Evolutionary conservation across 345 rosid species (phyloP), one percentile per base, ranked within the genome.

Genomic region (thale cress (Arabidopsis thaliana)): DNA sequence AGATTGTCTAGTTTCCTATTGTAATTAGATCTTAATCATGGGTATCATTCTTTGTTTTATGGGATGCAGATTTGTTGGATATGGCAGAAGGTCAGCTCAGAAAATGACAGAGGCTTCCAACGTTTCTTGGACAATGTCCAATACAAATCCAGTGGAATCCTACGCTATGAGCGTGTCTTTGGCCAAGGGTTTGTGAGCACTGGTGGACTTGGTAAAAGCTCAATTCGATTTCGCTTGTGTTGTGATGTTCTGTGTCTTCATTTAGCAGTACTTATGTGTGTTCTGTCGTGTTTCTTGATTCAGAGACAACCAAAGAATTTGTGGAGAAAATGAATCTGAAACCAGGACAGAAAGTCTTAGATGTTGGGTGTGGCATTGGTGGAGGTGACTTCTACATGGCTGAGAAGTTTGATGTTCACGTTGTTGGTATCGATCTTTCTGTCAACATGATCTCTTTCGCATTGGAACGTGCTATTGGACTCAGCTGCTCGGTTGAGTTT

Each of bases 351-450:
- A 96, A 87, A 79, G 97, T 96, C 73, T 84, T 96, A 10, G 99
- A 96, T 86, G 98, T 93, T 80, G 99, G 99, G 42, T 93, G 99
- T 78, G 99, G 99, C 67, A 96, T 93, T 37, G 99, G 99, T 9
- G 99, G 99, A 80, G 97, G 99, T 52, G 96, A 91, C 82, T 96
- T 96, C 83, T 96, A 91, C 84, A 96, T 93, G 97, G 98, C 98
- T 61, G 87, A 93, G 80, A 83, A 84, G 13, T 96, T 86, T 41
- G 95, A 86, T 73, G 97, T 89, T 12, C 85, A 91, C 78, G 97
- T 96, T 71, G 82, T 87, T 38, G 98, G 99, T 75, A 93, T 93
- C 44, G 98, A 96, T 76, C 98, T 96, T 57, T 93, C 99, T 5
- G 75, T 93, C 74, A 93, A 96, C 71, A 93, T 96, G 99, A 84